These are phyloP conservation scores for Cyclotella sp. DNA, from an alignment of 108 stramenopile species.

Conservation along the genomic window DNA sequence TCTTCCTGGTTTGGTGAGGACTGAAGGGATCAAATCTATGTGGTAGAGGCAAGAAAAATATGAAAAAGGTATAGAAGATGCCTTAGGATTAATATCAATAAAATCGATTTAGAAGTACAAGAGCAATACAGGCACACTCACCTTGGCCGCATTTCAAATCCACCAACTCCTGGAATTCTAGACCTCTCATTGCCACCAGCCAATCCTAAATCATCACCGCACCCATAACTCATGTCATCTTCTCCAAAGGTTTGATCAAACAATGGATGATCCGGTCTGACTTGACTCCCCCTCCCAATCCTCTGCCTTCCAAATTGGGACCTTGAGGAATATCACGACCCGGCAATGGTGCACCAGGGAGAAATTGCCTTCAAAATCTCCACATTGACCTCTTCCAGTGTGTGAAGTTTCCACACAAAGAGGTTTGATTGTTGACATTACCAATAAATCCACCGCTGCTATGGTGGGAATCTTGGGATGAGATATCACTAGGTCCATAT, in stretches of 20 bases:
- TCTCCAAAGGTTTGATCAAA: conserved; percentile 61
- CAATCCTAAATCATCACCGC: conserved; percentile 33
- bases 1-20: conserved; percentile 63
- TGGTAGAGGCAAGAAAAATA: not conserved
- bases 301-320: not conserved
- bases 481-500: not conserved
- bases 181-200: conserved; percentile 25
- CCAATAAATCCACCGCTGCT: not conserved
- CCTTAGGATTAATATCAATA: no score
- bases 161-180: conserved; percentile 43
- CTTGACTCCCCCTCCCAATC: conserved; percentile 66
- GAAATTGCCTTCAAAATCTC: conserved; percentile 82
- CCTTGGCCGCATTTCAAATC: conserved; percentile 77
- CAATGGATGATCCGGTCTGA: conserved; percentile 86
- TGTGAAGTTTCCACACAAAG: conserved; percentile 23
- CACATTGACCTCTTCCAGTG: conserved; percentile 18
- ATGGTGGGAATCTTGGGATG: conserved; percentile 3
- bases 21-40: conserved; percentile 70
- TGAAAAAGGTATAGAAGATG: no score
- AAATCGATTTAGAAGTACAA: no score
- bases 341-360: conserved; percentile 67
- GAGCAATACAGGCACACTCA: not conserved
- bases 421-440: conserved; percentile 40
- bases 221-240: conserved; percentile 19
- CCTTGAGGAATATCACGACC: conserved; percentile 3